A percentile compares a stretch with the other conserved stretches of the same genome.
Conservation (phyloP, 1,284 basidiomycete genomes). For the Caloboletus firmus region DNA sequence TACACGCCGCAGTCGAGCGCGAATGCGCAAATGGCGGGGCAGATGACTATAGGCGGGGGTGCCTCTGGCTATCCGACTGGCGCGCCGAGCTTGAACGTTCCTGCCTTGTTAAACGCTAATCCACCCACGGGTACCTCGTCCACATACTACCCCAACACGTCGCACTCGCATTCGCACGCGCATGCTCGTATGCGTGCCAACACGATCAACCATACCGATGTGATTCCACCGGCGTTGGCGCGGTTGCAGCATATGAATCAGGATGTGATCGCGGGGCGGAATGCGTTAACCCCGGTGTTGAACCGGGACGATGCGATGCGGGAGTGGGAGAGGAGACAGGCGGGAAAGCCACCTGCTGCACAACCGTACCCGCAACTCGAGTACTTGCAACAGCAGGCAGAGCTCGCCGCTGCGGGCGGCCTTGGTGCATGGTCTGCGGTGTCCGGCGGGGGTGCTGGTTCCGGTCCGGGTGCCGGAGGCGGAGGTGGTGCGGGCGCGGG, state of each 20-base stretch:
- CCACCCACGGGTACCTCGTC: conserved; percentile 41
- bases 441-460: background rate
- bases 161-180: conserved; percentile 20
- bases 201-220: conserved; percentile 83
- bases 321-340: conserved; percentile 84
- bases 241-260: conserved; percentile 86
- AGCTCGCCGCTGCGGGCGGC: conserved; percentile 68
- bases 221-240: conserved; percentile 88
- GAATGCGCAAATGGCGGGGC: conserved; percentile 22
- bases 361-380: conserved; percentile 86
- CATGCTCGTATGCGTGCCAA: conserved; percentile 76
- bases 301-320: conserved; percentile 88
- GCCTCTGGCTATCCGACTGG: conserved; percentile 45
- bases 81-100: conserved; percentile 26
- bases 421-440: conserved; percentile 48
- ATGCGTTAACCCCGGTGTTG: conserved; percentile 83
- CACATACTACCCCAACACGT: conserved; percentile 64
- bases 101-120: conserved; percentile 49
- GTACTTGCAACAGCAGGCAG: conserved; percentile 88
- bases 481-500: conserved; percentile 25
- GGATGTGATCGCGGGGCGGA: conserved; percentile 78
- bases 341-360: conserved; percentile 61
- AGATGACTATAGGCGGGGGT: conserved; percentile 24
- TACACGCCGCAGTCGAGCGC: conserved; percentile 28
- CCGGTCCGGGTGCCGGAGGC: background rate